Percentiles rank a stretch among this genome's conserved stretches.
These are phyloP conservation scores for Discostella stelligera DNA, from an alignment of 352 stramenopile species.

Conservation along the genomic window DNA sequence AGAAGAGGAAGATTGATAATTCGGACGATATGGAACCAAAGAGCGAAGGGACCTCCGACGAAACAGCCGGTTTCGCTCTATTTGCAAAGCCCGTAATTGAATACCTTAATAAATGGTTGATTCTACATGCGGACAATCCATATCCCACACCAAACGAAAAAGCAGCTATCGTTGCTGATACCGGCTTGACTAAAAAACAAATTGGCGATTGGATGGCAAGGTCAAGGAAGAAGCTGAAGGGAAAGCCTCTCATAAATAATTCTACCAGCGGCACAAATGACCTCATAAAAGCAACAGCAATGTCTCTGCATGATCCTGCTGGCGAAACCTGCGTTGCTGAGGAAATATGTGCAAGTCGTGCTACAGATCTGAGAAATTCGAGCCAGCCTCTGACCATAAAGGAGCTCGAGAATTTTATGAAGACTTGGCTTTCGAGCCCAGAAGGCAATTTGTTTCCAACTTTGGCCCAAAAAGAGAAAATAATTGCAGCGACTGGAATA, in stretches of 20 bases:
- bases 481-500: slow-evolving; percentile 41
- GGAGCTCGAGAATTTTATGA: slow-evolving; percentile 18
- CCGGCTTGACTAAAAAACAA: slow-evolving; percentile 50
- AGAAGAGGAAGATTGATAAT: slow-evolving; percentile 28
- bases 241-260: slow-evolving; percentile 8
- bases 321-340: not conserved
- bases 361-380: not conserved
- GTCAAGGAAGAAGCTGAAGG: slow-evolving; percentile 37
- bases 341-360: not conserved
- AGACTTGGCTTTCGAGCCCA: slow-evolving; percentile 14
- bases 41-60: not conserved
- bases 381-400: slow-evolving; percentile 9
- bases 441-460: slow-evolving; percentile 38
- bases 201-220: slow-evolving; percentile 50
- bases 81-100: slow-evolving; percentile 36
- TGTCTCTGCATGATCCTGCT: not conserved
- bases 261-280: slow-evolving; percentile 7
- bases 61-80: slow-evolving; percentile 19
- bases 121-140: slow-evolving; percentile 29
- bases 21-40: not conserved
- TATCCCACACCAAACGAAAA: slow-evolving; percentile 47
- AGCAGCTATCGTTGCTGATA: slow-evolving; percentile 41
- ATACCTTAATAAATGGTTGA: slow-evolving; percentile 51
- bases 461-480: slow-evolving; percentile 29
- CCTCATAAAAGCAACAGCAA: slow-evolving; percentile 23